These are phyloP conservation scores for Saturnispora bothae DNA, from an alignment of 805 yeast species.

Conservation along the genomic window DNA sequence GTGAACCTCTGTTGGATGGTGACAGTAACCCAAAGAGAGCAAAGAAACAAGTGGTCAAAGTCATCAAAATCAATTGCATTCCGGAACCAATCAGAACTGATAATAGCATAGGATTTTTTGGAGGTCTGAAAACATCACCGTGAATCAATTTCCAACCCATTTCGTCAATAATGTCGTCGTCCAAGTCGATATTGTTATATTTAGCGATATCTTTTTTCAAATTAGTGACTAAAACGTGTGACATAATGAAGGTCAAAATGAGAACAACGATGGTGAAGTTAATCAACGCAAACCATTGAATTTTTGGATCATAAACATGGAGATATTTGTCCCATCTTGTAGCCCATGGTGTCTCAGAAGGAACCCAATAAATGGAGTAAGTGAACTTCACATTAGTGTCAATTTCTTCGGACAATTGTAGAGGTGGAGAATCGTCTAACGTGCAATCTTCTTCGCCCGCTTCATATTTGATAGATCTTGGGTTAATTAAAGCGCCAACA, in stretches of 20 bases:
- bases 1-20: conserved; percentile 90
- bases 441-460: conserved; percentile 15
- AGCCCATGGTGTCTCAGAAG: conserved; percentile 81
- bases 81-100: conserved; percentile 87
- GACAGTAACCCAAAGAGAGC: conserved; percentile 85
- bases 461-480: conserved; percentile 39
- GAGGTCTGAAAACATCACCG: conserved; percentile 90
- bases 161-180: conserved; percentile 81
- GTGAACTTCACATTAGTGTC: conserved; percentile 61
- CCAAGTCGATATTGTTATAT: conserved; percentile 82
- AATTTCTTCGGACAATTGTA: conserved; percentile 37
- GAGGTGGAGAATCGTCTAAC: conserved; percentile 27
- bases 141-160: conserved; percentile 95
- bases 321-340: conserved; percentile 97
- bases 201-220: conserved; percentile 75
- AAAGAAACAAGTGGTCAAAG: conserved; percentile 59
- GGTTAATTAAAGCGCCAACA: conserved; percentile 78
- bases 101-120: conserved; percentile 55
- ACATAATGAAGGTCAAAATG: conserved; percentile 65
- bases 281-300: conserved; percentile 91
- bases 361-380: conserved; percentile 69
- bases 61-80: conserved; percentile 70
- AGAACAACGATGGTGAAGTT: conserved; percentile 78
- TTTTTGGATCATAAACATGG: conserved; percentile 82
- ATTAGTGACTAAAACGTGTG: conserved; percentile 68